Base-by-base conservation (phyloP, 495 filamentous ascomycete genomes). In the Coniosporium apollinis region DNA sequence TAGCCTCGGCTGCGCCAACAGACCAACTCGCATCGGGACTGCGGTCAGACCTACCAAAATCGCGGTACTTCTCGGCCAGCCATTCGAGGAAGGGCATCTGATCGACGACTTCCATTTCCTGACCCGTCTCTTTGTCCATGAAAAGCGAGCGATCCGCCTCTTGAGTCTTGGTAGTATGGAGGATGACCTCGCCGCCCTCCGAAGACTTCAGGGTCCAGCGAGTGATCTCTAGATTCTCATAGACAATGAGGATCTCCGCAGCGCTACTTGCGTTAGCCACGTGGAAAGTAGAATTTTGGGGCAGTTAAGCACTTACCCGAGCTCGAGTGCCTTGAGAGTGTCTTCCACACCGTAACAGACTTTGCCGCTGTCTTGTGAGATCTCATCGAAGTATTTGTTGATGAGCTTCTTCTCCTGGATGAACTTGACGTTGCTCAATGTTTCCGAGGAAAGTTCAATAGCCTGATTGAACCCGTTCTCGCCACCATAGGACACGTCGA, bases 331-430 rank as follows among this genome's bases (percentile, higher is more conserved):
- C 65, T 93, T 94, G 44, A 97, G 70, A 4, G 91, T 96, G 55
- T 97, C 89, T 13, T 96, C 89, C 32, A 96, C 72, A 65, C 89
- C 87, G 54, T 97, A 97, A 65, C 89, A 97, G 42, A 97, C 74
- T 50, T 79, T 85, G 40, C 89, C 89, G 30, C 76, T 87, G 49
- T 97, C 91, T 53, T 93, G 85, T 47, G 82, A 92, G 52, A 97
- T 94, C 61, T 97, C 85, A 54, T 96, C 82, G 50, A 97, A 97
- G 69, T 97, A 97, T 49, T 77, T 84, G 50, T 84, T 82, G 52
- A 97, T 97, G 34, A 97, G 71, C 66, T 92, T 94, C 79, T 97
- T 97, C 70, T 97, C 89, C 59, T 97, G 89, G 56, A 97, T 93
- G 59, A 97, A 97, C 59, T 97, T 97, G 66, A 97, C 89, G 47